phyloP scores from a whole-genome alignment of 345 rosid genomes.

The Populus pruinosa region DNA sequence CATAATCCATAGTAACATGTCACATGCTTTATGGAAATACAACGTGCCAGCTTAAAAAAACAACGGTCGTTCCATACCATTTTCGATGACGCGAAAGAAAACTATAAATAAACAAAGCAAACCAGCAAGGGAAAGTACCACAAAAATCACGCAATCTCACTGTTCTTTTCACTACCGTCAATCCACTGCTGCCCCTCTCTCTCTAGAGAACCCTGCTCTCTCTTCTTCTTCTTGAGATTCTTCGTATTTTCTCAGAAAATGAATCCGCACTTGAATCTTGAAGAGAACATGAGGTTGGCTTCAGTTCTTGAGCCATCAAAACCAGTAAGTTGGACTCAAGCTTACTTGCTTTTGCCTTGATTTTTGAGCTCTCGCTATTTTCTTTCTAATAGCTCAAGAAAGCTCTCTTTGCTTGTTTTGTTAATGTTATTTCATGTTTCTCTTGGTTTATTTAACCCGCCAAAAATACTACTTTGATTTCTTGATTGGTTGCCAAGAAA shows the following conservation, averaged over 20 bases:
- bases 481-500: not conserved
- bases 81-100: not conserved
- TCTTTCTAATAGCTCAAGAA: not conserved
- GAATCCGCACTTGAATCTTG: slow-evolving; percentile 49
- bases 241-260: not conserved
- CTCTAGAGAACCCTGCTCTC: not conserved
- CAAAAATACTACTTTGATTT: not conserved
- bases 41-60: not conserved
- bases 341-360: not conserved
- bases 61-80: not conserved
- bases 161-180: not conserved
- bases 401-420: not conserved
- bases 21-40: not conserved
- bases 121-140: not conserved
- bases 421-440: not conserved
- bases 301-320: slow-evolving; percentile 68
- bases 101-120: not conserved
- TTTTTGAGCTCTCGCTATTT: not conserved
- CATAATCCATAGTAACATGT: too few relatives aligned
- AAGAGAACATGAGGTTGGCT: slow-evolving; percentile 62
- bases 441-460: not conserved
- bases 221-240: not conserved
- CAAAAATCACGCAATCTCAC: not conserved
- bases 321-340: slow-evolving; percentile 28
- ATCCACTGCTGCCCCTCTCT: not conserved